phyloP scores from a whole-genome alignment of 2,329 filamentous ascomycete genomes.

The Pseudocercospora vitis region DNA sequence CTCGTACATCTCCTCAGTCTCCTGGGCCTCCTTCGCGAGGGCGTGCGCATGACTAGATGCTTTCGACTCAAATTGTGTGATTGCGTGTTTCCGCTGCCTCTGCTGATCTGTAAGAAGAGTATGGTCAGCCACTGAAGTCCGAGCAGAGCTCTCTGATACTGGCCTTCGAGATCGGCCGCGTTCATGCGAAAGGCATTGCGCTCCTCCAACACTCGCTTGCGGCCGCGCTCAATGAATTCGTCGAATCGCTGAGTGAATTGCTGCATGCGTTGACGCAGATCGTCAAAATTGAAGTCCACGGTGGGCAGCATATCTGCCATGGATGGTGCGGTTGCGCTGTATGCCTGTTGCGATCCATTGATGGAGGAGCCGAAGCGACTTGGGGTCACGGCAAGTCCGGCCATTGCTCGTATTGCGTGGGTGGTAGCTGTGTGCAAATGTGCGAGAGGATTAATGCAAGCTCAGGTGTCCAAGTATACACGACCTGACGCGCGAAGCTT shows the following conservation, averaged over 20 bases:
- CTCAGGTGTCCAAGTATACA: too few species aligned
- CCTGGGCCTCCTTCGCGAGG: conserved; percentile 72
- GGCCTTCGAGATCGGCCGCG: conserved; percentile 85
- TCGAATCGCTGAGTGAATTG: conserved; percentile 91
- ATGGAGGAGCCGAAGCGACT: conserved; percentile 68
- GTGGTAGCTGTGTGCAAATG: too few species aligned
- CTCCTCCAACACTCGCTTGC: conserved; percentile 87
- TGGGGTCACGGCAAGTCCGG: conserved; percentile 41
- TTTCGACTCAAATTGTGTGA: conserved; percentile 76
- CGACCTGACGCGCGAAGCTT: too few species aligned
- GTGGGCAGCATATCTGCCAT: conserved; percentile 78
- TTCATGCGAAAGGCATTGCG: conserved; percentile 91
- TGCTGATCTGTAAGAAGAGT: conserved; percentile 75
- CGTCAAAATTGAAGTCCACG: conserved; percentile 94
- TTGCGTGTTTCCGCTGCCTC: conserved; percentile 82
- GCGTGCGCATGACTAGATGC: conserved; percentile 69
- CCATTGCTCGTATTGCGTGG: conserved; percentile 26
- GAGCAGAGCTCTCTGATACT: too few species aligned
- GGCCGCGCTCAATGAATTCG: conserved; percentile 85
- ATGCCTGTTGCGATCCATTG: conserved; percentile 61
- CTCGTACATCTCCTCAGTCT: conserved; percentile 65
- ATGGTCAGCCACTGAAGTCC: not conserved
- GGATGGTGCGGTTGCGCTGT: conserved; percentile 58
- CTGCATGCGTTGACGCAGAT: conserved; percentile 90
- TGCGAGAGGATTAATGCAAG: too few species aligned